phyloP scores from a whole-genome alignment of 768 basidiomycete species.

The Fomitopsis pulvina region DNA sequence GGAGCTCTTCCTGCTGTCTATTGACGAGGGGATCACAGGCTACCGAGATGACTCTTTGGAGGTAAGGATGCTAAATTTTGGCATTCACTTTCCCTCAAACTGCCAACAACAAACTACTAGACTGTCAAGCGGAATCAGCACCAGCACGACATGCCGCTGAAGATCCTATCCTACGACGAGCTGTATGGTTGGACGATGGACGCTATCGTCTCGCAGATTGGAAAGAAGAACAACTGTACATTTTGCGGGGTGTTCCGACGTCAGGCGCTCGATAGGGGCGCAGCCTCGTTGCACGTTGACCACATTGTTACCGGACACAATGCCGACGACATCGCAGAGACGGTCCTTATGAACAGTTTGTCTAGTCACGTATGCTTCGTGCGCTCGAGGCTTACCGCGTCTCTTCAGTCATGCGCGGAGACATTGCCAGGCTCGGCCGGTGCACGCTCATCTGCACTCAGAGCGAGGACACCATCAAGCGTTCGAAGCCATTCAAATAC shows the following conservation, averaged over 20 bases:
- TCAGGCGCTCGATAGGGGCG: conserved; percentile 94
- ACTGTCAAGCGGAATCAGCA: conserved; percentile 96
- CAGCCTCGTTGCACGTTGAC: conserved; percentile 80
- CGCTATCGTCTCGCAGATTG: conserved; percentile 87
- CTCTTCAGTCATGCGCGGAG: conserved; percentile 86
- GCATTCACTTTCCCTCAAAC: conserved; percentile 2
- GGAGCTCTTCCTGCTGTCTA: conserved; percentile 86
- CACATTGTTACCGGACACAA: conserved; percentile 99
- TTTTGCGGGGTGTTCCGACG: conserved; percentile 98
- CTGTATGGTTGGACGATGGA: conserved; percentile 99
- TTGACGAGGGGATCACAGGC: conserved; percentile 98
- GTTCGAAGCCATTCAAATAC: conserved; percentile 99
- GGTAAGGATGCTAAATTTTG: conserved; percentile 33
- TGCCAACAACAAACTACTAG: conserved; percentile 34
- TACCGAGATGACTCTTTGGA: conserved; percentile 97
- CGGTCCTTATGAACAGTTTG: conserved; percentile 97
- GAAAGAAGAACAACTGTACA: conserved; percentile 97
- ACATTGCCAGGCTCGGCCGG: conserved; percentile 88
- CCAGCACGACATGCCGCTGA: conserved; percentile 92
- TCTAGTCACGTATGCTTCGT: conserved; percentile 13
- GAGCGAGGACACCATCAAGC: conserved; percentile 92
- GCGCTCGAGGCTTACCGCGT: not conserved
- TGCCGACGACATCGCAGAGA: conserved; percentile 98
- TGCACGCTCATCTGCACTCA: conserved; percentile 95
- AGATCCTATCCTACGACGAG: conserved; percentile 93